phyloP scores from a whole-genome alignment of 148 eudicot genomes.

The Persicaria maculosa region DNA sequence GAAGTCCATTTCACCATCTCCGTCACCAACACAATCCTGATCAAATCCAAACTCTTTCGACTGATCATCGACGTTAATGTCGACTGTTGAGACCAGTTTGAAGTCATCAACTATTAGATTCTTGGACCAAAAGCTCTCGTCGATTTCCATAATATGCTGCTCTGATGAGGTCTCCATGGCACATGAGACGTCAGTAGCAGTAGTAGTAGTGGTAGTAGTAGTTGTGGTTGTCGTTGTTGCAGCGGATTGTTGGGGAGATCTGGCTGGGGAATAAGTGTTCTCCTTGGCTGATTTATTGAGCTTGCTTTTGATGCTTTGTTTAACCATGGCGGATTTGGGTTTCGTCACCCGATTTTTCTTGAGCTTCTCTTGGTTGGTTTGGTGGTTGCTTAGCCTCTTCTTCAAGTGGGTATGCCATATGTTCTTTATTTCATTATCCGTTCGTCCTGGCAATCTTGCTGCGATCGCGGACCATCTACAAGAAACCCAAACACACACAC shows the following conservation, averaged over 20 bases:
- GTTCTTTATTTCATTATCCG: conserved; percentile 12
- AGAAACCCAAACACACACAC: neutral
- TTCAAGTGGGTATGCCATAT: conserved; percentile 10
- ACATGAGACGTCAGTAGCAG: neutral
- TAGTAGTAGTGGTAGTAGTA: conserved; percentile 1
- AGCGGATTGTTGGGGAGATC: no score
- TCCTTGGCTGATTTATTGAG: neutral
- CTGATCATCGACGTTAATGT: neutral
- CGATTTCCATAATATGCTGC: conserved; percentile 19
- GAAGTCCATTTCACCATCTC: conserved; percentile 27
- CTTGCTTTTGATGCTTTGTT: neutral
- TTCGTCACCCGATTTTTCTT: neutral
- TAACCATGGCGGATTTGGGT: neutral
- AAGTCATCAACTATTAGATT: conserved; percentile 11
- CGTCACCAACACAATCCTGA: neutral
- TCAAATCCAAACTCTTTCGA: neutral
- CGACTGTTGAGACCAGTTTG: neutral
- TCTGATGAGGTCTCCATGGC: conserved; percentile 10
- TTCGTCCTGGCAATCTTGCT: conserved; percentile 4
- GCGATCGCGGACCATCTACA: conserved; percentile 11
- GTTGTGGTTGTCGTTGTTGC: neutral
- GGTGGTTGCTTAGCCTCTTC: conserved; percentile 3
- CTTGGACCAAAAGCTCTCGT: conserved; percentile 46
- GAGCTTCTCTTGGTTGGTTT: neutral
- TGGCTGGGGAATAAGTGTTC: no score